These are phyloP conservation scores for Trichoderma citrinoviride DNA, from an alignment of 2,329 filamentous ascomycete species.

Conservation along the genomic window DNA sequence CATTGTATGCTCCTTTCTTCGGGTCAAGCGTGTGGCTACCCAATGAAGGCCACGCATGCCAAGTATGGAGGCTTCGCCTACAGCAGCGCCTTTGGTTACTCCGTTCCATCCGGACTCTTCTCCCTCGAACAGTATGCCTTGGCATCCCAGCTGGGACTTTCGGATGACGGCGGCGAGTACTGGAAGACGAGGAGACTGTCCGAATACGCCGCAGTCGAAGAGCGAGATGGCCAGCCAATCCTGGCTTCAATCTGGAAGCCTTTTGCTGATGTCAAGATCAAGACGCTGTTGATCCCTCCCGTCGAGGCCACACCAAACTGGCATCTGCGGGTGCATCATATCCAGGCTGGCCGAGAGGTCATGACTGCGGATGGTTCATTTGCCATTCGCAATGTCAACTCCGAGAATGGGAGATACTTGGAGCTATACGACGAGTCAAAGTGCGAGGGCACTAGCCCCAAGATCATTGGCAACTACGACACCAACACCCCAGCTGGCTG, in stretches of 20 bases:
- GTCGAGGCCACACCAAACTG: constrained; percentile 59
- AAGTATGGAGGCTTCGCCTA: constrained; percentile 82
- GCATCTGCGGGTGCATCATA: constrained; percentile 65
- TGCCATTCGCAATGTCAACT: constrained; percentile 59
- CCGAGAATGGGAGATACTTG: constrained; percentile 48
- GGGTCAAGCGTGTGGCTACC: constrained; percentile 74
- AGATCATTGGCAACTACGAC: constrained; percentile 61
- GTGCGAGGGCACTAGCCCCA: constrained; percentile 52
- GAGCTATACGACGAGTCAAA: constrained; percentile 46
- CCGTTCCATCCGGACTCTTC: constrained; percentile 71
- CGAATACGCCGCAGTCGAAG: constrained; percentile 61
- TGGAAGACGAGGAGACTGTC: constrained; percentile 74
- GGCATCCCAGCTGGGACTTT: constrained; percentile 66
- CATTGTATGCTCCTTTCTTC: constrained; percentile 62
- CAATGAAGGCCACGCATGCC: constrained; percentile 76
- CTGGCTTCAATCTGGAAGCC: constrained; percentile 69
- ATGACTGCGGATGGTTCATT: constrained; percentile 74
- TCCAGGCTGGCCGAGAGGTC: constrained; percentile 59
- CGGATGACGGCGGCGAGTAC: constrained; percentile 57
- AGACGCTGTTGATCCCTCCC: constrained; percentile 64
- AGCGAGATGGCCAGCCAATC: constrained; percentile 53
- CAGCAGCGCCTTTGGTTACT: constrained; percentile 72
- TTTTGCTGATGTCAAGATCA: constrained; percentile 63
- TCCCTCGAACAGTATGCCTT: constrained; percentile 46
- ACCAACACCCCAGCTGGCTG: constrained; percentile 52